phyloP scores from a whole-genome alignment of 2,329 filamentous ascomycete genomes.

The Pseudogymnoascus sp. region DNA sequence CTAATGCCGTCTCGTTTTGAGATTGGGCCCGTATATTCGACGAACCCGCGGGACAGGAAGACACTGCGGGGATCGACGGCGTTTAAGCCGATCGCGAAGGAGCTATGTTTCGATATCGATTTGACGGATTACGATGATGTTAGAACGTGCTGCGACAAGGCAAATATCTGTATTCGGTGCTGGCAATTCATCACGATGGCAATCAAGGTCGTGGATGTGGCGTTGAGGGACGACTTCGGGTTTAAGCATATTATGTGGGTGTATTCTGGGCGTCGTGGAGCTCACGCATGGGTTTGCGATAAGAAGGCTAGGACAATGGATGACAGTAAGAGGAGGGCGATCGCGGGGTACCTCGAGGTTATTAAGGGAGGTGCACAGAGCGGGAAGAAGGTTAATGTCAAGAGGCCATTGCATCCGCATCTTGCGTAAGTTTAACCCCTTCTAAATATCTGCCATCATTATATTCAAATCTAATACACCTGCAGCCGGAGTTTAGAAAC shows the following conservation, averaged over 20 bases:
- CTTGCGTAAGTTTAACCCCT: constrained; percentile 46
- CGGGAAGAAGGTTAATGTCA: constrained; percentile 77
- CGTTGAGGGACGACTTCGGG: constrained; percentile 86
- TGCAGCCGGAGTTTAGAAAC: constrained; percentile 71
- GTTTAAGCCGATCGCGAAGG: constrained; percentile 83
- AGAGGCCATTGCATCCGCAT: constrained; percentile 83
- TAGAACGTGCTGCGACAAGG: constrained; percentile 86
- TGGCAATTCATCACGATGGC: constrained; percentile 98
- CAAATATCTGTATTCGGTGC: constrained; percentile 88
- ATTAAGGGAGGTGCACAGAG: constrained; percentile 78
- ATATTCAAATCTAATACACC: constrained; percentile 10
- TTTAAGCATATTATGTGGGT: constrained; percentile 98
- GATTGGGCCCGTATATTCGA: constrained; percentile 93
- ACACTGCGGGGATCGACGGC: constrained; percentile 68
- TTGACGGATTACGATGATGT: constrained; percentile 98
- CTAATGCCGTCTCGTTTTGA: constrained; percentile 92
- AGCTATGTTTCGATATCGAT: constrained; percentile 98
- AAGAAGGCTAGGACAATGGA: constrained; percentile 75
- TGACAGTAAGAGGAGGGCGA: constrained; percentile 73
- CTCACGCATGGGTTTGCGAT: constrained; percentile 97
- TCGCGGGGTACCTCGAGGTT: constrained; percentile 84
- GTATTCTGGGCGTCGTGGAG: constrained; percentile 92
- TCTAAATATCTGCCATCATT: background rate
- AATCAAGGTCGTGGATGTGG: constrained; percentile 83
- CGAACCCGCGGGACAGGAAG: constrained; percentile 91